Evolutionary conservation across 2,329 filamentous ascomycete species (phyloP), one percentile per base, ranked within the genome.

Genomic region (Scedosporium boydii): DNA sequence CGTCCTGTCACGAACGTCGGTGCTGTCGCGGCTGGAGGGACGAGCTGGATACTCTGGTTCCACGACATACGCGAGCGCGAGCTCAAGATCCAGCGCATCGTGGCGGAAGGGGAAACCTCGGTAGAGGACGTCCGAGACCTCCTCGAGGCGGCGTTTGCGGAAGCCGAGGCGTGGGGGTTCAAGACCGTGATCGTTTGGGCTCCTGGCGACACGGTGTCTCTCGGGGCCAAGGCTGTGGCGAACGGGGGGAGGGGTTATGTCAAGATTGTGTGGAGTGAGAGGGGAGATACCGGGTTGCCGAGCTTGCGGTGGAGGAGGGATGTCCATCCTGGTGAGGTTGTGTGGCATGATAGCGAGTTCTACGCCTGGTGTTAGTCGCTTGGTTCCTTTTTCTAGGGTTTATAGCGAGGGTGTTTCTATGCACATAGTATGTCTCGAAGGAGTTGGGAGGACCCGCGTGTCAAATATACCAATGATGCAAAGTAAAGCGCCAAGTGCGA

Each of bases 241-340:
- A 69, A 72, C 34, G 81, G 6, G 75, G 82, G 70, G 74, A 75
- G 69, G 16, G 64, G 67, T 2, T 67, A 70, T 14, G 56, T 58
- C n/a, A 69, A 71, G 64, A 66, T 72, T 4, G 65, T 71, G 1
- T 72, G 71, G 61, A 68, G 72, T 23, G 69, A 71, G 63, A 64
- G 70, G 23, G 63, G 67, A 3, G 69, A 71, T 9, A 12, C 6
- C 26, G 65, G 65, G 3, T 42, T 58, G 7, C 56, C 42, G 42
- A 57, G 34, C 48, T 16, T 61, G 7, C 26, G 41, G 51, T 42
- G 12, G 53, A 58, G 23, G 26, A 44, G 14, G 48, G 51, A 55
- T 27, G 51, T 26, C 18, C 18, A 55, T 26, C 12, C 51, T 6
- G 58, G 58, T 5, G 58, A 48, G 2, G 59, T 57, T n/a, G 44